These are phyloP conservation scores for Lichtheimia ornata DNA, from an alignment of 371 early-diverging fungal genomes.

Conservation along the genomic window DNA sequence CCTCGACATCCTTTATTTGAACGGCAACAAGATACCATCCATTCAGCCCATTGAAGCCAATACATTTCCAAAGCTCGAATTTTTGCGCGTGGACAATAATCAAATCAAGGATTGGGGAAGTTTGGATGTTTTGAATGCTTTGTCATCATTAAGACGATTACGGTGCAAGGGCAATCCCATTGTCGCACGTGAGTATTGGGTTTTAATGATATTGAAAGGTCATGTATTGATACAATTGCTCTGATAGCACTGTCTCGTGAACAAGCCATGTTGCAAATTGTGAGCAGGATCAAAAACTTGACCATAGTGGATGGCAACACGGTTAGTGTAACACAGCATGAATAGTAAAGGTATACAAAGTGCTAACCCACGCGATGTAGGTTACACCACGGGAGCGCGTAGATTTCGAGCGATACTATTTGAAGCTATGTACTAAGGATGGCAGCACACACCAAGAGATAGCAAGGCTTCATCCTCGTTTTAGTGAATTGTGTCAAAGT, in stretches of 20 bases:
- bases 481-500: conserved; percentile 54
- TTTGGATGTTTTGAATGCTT: conserved; percentile 46
- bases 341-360: not conserved
- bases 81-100: conserved; percentile 51
- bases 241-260: conserved; percentile 25
- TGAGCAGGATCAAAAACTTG: conserved; percentile 36
- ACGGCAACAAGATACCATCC: conserved; percentile 42
- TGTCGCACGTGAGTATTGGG: conserved; percentile 8
- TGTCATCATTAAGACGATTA: conserved; percentile 37
- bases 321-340: conserved; percentile 16
- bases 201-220: conserved; percentile 19
- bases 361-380: not conserved
- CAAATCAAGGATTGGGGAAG: conserved; percentile 38
- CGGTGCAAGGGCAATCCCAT: conserved; percentile 58
- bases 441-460: conserved; percentile 43
- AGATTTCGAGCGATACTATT: conserved; percentile 79
- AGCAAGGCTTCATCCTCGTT: conserved; percentile 56
- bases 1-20: conserved; percentile 49
- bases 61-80: conserved; percentile 30
- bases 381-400: conserved; percentile 54
- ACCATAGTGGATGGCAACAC: conserved; percentile 43
- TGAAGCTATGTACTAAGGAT: conserved; percentile 49
- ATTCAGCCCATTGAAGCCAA: conserved; percentile 12
- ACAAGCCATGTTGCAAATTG: conserved; percentile 25
- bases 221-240: not conserved